A percentile compares a stretch with the other conserved stretches of the same genome.
Evolutionary conservation across 2,329 filamentous ascomycete species (phyloP).

Genomic region (Dothistroma pini): DNA sequence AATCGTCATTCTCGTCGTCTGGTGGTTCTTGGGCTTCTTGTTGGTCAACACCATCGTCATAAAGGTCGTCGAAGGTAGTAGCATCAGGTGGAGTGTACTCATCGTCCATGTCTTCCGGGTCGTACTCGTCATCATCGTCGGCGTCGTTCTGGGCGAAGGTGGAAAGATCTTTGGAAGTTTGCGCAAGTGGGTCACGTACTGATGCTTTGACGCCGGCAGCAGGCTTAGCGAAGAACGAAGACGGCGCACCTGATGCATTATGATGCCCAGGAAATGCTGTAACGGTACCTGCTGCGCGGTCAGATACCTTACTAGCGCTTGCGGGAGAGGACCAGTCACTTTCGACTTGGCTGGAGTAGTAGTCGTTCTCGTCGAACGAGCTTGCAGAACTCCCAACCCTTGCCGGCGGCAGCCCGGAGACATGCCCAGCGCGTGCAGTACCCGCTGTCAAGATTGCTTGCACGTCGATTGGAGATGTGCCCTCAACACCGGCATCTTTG

Average conservation of each 20-base stretch:
- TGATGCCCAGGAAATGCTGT: constrained; percentile 25
- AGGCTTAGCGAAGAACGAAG: constrained; percentile 13
- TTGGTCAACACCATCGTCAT: constrained; percentile 18
- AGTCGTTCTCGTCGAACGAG: constrained; percentile 88
- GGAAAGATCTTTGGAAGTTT: constrained; percentile 13
- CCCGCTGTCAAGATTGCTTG: constrained; percentile 53
- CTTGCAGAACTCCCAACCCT: constrained; percentile 56
- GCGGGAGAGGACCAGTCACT: constrained; percentile 68
- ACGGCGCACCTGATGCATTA: constrained; percentile 13
- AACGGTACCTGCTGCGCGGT: constrained; percentile 42
- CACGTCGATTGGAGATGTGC: constrained; percentile 41
- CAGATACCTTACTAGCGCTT: constrained; percentile 40
- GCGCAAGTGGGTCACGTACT: constrained; percentile 8
- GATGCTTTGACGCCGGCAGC: constrained; percentile 18
- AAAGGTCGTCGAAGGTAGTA: constrained; percentile 23
- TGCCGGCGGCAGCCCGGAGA: constrained; percentile 56
- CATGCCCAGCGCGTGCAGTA: constrained; percentile 64
- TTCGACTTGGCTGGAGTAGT: constrained; percentile 81
- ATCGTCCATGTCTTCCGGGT: constrained; percentile 31
- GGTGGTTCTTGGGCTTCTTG: constrained; percentile 18
- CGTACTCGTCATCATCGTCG: constrained; percentile 21
- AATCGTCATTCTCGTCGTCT: constrained; percentile 36
- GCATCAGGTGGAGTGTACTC: constrained; percentile 35
- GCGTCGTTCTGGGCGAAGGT: constrained; percentile 10
- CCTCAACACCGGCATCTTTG: constrained; percentile 50